Evolutionary conservation across 352 stramenopile genomes (phyloP).

Genomic region (Pythium chondricola): DNA sequence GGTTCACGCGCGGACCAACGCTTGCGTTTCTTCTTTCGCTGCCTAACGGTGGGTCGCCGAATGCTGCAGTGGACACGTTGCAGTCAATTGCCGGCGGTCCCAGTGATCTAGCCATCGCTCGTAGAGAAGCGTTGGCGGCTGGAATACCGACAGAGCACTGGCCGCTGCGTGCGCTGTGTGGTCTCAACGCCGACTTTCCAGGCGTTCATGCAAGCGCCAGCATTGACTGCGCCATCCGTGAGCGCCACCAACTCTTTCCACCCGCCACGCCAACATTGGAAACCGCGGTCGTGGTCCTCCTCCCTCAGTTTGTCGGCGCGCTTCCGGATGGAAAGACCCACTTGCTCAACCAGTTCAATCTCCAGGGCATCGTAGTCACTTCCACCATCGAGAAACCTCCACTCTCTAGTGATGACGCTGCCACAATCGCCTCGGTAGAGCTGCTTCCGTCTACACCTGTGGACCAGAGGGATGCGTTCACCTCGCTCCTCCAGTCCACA

Average conservation of each 20-base stretch:
- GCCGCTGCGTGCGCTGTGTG: constrained; percentile 68
- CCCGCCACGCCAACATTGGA: constrained; percentile 15
- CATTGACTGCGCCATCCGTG: constrained; percentile 42
- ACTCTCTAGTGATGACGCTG: constrained; percentile 11
- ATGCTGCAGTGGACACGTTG: constrained; percentile 28
- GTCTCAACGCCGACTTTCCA: constrained; percentile 51
- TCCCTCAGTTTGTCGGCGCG: constrained; percentile 28
- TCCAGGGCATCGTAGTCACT: constrained; percentile 20
- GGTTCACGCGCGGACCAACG: constrained; percentile 55
- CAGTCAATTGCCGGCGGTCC: constrained; percentile 46
- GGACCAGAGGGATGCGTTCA: constrained; percentile 2
- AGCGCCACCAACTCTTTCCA: constrained; percentile 66
- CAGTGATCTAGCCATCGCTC: constrained; percentile 35
- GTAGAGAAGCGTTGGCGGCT: constrained; percentile 32
- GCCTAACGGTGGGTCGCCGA: constrained; percentile 1
- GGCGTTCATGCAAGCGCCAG: constrained; percentile 60
- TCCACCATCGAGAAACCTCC: constrained; percentile 2
- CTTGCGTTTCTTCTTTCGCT: constrained; percentile 51
- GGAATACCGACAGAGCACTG: constrained; percentile 35
- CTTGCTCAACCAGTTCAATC: constrained; percentile 26
- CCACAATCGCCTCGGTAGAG: neutral
- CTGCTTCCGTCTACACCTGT: neutral
- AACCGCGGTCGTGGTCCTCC: constrained; percentile 28
- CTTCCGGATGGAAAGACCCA: constrained; percentile 20
- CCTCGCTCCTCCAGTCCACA: neutral